phyloP scores from a whole-genome alignment of 495 filamentous ascomycete genomes.

The Penicillium fimorum region DNA sequence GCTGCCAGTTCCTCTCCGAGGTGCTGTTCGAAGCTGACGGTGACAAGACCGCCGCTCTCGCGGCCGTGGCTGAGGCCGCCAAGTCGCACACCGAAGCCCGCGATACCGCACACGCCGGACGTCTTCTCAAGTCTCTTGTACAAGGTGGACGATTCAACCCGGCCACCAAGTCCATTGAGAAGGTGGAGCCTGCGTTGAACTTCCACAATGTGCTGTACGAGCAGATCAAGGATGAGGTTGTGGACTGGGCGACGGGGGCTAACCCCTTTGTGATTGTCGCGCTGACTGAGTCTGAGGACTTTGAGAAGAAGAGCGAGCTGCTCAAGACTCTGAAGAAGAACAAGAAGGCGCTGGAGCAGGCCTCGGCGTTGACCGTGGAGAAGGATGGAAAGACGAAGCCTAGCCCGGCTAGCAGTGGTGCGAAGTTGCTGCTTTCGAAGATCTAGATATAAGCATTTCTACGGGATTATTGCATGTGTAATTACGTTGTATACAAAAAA shows the following conservation, averaged over 20 bases:
- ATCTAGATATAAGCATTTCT: slow-evolving; percentile 29
- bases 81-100: slow-evolving; percentile 57
- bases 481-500: slow-evolving; percentile 20
- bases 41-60: slow-evolving; percentile 66
- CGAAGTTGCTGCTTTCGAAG: slow-evolving; percentile 47
- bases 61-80: slow-evolving; percentile 68
- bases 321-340: slow-evolving; percentile 60
- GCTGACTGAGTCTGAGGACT: slow-evolving; percentile 76
- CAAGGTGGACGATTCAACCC: slow-evolving; percentile 81
- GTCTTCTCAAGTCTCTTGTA: slow-evolving; percentile 86
- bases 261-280: slow-evolving; percentile 80
- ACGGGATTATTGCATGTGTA: slow-evolving; percentile 14
- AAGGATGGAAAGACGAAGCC: slow-evolving; percentile 34
- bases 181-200: slow-evolving; percentile 69
- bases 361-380: slow-evolving; percentile 39
- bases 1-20: slow-evolving; percentile 82
- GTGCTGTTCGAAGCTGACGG: slow-evolving; percentile 73
- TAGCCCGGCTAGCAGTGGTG: slow-evolving; percentile 41
- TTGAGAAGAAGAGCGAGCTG: slow-evolving; percentile 63
- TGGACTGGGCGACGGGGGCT: slow-evolving; percentile 83
- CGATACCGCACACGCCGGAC: slow-evolving; percentile 65
- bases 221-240: slow-evolving; percentile 66
- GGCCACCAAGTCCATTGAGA: slow-evolving; percentile 62
- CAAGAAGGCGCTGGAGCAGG: slow-evolving; percentile 52
- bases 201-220: slow-evolving; percentile 79